Evolutionary conservation across 1,139 yeast genomes (phyloP), one percentile per base, ranked within the genome.

Genomic region (Groenewaldozyma sp.): DNA sequence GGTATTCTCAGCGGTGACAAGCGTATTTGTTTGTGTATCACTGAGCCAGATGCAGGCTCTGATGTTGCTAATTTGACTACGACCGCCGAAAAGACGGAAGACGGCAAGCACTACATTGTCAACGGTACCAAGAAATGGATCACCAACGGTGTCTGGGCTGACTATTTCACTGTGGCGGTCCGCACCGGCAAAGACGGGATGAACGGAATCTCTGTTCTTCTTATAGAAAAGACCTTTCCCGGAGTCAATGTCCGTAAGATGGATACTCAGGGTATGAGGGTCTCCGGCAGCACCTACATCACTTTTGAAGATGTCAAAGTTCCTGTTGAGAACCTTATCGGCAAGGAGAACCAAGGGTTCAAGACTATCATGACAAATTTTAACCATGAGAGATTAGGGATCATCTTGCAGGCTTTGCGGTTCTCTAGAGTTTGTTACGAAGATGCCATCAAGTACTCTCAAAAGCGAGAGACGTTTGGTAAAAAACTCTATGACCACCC

Each of bases 41-140:
- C 70, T 24, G 70, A 65, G 49, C 70, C 70, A 10, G 60, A 60
- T 34, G 70, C 69, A 13, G 70, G 70, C 10, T 63, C 68, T 21
- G 70, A 65, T 46, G 70, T 65, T 6, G 70, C 70, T 34, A 63
- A 64, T 45, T 48, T 65, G 42, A 58, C 59, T 27, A 62, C 70
- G 34, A 50, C 62, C 9, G 70, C 70, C 36, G 57, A 50, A 36
- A 50, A 51, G 54, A 54, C 64, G 27, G 57, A 56, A 14, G 68
- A 65, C 42, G 69, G 69, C 36, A 62, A 62, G 58, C 55, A 55
- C 51, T 65, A 55, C 50, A 61, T 66, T 43, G 70, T 65, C 46
- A 65, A 64, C 42, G 71, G 71, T 37, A 58, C 53, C 48, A 65
- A 65, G 59, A 65, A 65, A 54, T 65, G 70, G 70, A 65, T 65